Evolutionary conservation across 305 asterid species (phyloP).

Genomic region (Solanum chacoense): DNA sequence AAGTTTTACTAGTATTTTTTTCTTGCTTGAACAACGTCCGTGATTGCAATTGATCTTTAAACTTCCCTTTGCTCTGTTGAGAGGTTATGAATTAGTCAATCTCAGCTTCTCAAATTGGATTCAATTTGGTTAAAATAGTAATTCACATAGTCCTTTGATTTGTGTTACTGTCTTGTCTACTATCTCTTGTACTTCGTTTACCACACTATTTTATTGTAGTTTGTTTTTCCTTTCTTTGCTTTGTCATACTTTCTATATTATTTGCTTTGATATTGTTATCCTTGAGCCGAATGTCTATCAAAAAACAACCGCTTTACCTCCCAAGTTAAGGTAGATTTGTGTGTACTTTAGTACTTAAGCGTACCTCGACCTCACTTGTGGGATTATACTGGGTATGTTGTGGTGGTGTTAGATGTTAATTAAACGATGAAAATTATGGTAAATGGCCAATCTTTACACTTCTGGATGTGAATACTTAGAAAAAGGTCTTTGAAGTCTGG

Average conservation of each 20-base stretch:
- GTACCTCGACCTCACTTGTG: neutral
- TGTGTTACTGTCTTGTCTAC: neutral
- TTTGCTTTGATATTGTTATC: neutral
- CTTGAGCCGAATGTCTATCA: neutral
- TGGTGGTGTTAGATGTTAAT: neutral
- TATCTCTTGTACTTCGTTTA: neutral
- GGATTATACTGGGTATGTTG: neutral
- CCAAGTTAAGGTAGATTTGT: neutral
- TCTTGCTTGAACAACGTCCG: neutral
- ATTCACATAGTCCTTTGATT: neutral
- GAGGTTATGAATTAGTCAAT: neutral
- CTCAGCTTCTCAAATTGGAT: neutral
- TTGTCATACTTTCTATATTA: neutral
- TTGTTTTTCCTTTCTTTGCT: neutral
- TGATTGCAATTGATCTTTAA: neutral
- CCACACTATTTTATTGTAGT: neutral
- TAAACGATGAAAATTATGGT: neutral
- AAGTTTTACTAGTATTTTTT: neutral
- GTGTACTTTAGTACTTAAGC: neutral
- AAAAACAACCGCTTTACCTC: neutral
- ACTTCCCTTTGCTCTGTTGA: neutral
- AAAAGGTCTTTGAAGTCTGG: neutral
- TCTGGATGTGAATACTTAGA: neutral
- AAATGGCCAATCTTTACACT: neutral
- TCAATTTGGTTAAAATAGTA: neutral